These are phyloP conservation scores for Dillenia turbinata DNA, from an alignment of 164 flowering plant species.

Conservation along the genomic window DNA sequence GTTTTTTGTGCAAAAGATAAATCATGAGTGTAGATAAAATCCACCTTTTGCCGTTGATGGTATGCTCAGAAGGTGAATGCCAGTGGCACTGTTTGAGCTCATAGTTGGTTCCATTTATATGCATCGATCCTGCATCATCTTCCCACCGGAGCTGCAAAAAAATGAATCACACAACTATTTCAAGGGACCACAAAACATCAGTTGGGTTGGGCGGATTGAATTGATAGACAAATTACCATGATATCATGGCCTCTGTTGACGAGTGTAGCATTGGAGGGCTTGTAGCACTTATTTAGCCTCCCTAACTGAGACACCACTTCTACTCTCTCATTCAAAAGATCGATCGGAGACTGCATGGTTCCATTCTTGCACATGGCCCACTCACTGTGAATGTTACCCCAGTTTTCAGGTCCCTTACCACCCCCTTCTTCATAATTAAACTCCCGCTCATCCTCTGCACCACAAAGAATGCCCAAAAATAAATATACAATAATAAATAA, in stretches of 20 bases:
- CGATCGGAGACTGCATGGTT: conserved; percentile 67
- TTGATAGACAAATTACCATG: conserved; percentile 22
- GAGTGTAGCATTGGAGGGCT: conserved; percentile 33
- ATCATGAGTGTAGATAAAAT: neutral
- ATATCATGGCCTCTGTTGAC: conserved; percentile 57
- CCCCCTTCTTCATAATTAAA: conserved; percentile 27
- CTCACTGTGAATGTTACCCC: conserved; percentile 47
- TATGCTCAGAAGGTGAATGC: conserved; percentile 66
- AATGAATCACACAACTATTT: neutral
- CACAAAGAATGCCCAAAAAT: conserved; percentile 1
- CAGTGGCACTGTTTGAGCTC: conserved; percentile 40
- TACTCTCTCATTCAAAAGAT: conserved; percentile 35
- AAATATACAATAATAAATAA: neutral
- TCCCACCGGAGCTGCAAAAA: conserved; percentile 35
- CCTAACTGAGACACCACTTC: conserved; percentile 28
- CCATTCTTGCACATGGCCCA: conserved; percentile 52
- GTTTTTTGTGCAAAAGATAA: too few species aligned
- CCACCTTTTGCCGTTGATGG: conserved; percentile 39
- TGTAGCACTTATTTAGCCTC: conserved; percentile 30
- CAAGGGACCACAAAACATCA: too few species aligned
- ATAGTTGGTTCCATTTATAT: conserved; percentile 32
- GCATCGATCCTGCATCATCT: conserved; percentile 30
- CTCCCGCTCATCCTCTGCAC: conserved; percentile 51
- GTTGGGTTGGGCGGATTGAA: neutral
- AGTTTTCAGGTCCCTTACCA: conserved; percentile 36